Evolutionary conservation across 2,329 filamentous ascomycete species (phyloP).

Genomic region (Leptographium procerum): DNA sequence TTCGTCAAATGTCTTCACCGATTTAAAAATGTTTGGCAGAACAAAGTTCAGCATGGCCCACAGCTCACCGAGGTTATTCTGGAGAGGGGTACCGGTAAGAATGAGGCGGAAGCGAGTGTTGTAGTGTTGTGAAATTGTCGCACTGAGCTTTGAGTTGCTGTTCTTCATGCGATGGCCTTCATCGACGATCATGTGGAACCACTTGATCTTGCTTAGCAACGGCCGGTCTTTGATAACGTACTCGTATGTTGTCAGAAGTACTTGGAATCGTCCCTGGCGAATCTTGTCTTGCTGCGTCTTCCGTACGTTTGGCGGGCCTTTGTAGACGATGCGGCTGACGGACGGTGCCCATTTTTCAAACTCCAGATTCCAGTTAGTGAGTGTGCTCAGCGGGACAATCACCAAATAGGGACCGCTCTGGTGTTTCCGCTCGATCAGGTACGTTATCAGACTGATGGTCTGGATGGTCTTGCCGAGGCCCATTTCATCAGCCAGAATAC

Average conservation of each 20-base stretch:
- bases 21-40: slow-evolving; percentile 97
- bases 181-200: slow-evolving; percentile 99
- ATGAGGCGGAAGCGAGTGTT: slow-evolving; percentile 90
- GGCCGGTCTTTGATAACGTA: slow-evolving; percentile 99
- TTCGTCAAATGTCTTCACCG: slow-evolving; percentile 95
- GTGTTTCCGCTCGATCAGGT: slow-evolving; percentile 90
- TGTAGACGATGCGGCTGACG: slow-evolving; percentile 83
- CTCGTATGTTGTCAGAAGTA: slow-evolving; percentile 93
- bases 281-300: slow-evolving; percentile 91
- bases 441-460: slow-evolving; percentile 93
- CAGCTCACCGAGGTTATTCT: slow-evolving; percentile 92
- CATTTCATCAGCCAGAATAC: slow-evolving; percentile 98
- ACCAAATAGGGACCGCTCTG: slow-evolving; percentile 89
- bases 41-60: slow-evolving; percentile 99
- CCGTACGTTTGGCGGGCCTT: slow-evolving; percentile 78
- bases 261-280: slow-evolving; percentile 89
- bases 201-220: slow-evolving; percentile 94
- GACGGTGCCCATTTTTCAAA: slow-evolving; percentile 98
- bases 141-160: slow-evolving; percentile 86
- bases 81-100: slow-evolving; percentile 89
- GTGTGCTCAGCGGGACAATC: slow-evolving; percentile 89
- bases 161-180: slow-evolving; percentile 99
- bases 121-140: slow-evolving; percentile 91
- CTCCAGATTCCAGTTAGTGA: slow-evolving; percentile 97
- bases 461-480: slow-evolving; percentile 99